phyloP scores from a whole-genome alignment of 2,329 filamentous ascomycete species.

The Aspergillus fructus region DNA sequence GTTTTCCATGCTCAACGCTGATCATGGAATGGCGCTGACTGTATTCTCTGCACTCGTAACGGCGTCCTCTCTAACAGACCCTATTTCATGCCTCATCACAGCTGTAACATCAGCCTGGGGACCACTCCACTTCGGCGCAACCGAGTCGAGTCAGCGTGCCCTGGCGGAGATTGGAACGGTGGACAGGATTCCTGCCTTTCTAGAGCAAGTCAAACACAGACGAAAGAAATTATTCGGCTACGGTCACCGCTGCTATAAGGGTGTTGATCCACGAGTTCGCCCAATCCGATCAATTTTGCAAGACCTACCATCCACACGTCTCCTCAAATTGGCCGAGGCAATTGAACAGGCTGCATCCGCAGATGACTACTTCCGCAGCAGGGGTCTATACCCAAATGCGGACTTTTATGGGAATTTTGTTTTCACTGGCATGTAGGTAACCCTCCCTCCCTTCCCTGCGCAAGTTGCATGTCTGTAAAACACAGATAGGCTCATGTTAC shows the following conservation, averaged over 20 bases:
- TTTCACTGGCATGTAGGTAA: constrained; percentile 41
- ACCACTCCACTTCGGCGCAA: constrained; percentile 60
- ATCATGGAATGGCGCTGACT: constrained; percentile 61
- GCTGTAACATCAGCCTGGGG: constrained; percentile 57
- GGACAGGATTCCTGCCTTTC: constrained; percentile 30
- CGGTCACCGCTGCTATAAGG: constrained; percentile 34
- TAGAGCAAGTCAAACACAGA: constrained; percentile 28
- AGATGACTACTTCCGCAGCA: constrained; percentile 28
- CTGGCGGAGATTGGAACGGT: constrained; percentile 22
- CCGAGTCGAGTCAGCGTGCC: constrained; percentile 54
- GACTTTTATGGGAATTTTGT: constrained; percentile 48
- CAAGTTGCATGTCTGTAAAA: too few species aligned
- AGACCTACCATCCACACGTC: constrained; percentile 16
- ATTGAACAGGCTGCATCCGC: constrained; percentile 25
- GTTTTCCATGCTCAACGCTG: constrained; percentile 57
- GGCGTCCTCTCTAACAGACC: constrained; percentile 57
- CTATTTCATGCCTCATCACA: constrained; percentile 53
- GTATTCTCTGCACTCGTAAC: constrained; percentile 58
- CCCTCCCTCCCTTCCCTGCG: neutral
- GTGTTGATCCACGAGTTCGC: constrained; percentile 27
- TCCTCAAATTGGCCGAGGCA: constrained; percentile 25
- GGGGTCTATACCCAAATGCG: constrained; percentile 44
- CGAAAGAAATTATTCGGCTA: constrained; percentile 31
- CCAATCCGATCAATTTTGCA: constrained; percentile 26
- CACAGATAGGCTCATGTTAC: neutral